These are phyloP conservation scores for Paramecium sexaurelia DNA, from an alignment of 73 alveolate species.

Conservation along the genomic window DNA sequence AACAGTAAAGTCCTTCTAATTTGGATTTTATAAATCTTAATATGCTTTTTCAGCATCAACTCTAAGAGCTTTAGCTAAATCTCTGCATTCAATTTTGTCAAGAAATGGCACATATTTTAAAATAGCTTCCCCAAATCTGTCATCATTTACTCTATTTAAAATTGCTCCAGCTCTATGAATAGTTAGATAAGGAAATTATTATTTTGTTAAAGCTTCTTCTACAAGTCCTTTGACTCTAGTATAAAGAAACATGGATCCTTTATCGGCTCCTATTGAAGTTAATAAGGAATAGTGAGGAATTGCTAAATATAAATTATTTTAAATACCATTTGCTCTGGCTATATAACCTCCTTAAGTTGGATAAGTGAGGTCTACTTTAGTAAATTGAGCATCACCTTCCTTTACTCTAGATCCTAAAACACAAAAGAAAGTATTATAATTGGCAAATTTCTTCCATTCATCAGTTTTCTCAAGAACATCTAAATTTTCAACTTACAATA, in stretches of 20 bases:
- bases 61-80: constrained; percentile 55
- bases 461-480: constrained; percentile 30
- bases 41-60: constrained; percentile 12
- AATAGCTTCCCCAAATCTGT: neutral
- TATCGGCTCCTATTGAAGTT: constrained; percentile 58
- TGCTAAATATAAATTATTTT: neutral
- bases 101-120: constrained; percentile 18
- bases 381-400: constrained; percentile 57
- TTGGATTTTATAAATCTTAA: neutral
- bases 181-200: constrained; percentile 7
- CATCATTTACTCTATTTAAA: constrained; percentile 54
- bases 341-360: constrained; percentile 50
- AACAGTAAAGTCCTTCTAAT: neutral
- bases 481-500: constrained; percentile 8
- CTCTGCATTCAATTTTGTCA: constrained; percentile 47
- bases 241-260: constrained; percentile 60
- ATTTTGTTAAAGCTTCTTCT: constrained; percentile 52
- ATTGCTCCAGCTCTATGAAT: constrained; percentile 59
- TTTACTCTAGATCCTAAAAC: constrained; percentile 61
- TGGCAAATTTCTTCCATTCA: constrained; percentile 20
- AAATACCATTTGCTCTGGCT: constrained; percentile 49
- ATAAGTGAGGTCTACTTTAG: constrained; percentile 49
- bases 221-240: constrained; percentile 53
- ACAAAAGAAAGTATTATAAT: constrained; percentile 40
- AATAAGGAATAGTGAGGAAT: constrained; percentile 60